Conservation (phyloP, 345 rosid species). For the Orychophragmus violaceus region DNA sequence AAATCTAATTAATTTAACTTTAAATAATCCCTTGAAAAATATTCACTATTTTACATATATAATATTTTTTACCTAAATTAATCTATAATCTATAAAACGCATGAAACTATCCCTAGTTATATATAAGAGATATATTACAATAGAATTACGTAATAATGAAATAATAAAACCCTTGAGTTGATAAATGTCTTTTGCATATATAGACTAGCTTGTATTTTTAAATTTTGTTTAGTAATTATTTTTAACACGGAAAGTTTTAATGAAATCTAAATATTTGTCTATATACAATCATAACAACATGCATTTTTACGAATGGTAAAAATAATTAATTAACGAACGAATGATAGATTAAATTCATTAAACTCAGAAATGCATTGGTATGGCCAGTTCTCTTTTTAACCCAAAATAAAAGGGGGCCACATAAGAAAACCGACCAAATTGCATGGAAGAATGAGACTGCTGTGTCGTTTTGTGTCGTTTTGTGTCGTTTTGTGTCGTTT, state of each 20-base stretch:
- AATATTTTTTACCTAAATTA: too few relatives aligned
- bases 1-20: too few relatives aligned
- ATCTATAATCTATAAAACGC: too few relatives aligned
- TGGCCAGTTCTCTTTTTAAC: background rate
- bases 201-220: too few relatives aligned
- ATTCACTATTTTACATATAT: too few relatives aligned
- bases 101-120: too few relatives aligned
- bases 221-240: background rate
- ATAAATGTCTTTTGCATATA: too few relatives aligned
- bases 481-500: constrained; percentile 6
- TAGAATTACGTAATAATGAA: too few relatives aligned
- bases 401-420: constrained; percentile 3
- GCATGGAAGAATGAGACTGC: constrained; percentile 30
- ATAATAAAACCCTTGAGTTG: too few relatives aligned
- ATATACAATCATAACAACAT: background rate
- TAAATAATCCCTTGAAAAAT: too few relatives aligned
- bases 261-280: background rate
- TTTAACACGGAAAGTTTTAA: background rate
- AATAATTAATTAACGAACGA: background rate
- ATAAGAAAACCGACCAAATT: constrained; percentile 30
- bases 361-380: background rate
- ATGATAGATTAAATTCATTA: background rate
- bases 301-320: background rate
- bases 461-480: constrained; percentile 2
- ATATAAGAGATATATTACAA: too few relatives aligned